phyloP scores from a whole-genome alignment of 768 basidiomycete species.

The Termitomyces sp. region DNA sequence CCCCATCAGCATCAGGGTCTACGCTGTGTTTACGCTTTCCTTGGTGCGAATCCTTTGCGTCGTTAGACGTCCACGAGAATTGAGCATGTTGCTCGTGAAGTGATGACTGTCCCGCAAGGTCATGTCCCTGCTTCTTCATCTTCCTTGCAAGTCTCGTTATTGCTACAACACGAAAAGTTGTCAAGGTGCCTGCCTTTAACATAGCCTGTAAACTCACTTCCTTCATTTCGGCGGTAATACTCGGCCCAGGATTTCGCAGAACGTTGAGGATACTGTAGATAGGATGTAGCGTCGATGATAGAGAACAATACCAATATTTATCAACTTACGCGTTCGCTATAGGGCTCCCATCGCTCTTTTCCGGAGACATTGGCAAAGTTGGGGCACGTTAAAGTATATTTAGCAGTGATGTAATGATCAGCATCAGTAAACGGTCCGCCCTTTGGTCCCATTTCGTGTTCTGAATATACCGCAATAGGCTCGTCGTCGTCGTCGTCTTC shows the following conservation, averaged over 20 bases:
- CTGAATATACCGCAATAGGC: conserved; percentile 26
- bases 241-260: conserved; percentile 56
- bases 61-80: conserved; percentile 22
- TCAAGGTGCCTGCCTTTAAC: background rate
- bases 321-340: conserved; percentile 40
- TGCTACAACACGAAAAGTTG: background rate
- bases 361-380: conserved; percentile 36
- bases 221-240: conserved; percentile 48
- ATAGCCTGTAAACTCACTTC: conserved; percentile 28
- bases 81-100: conserved; percentile 23
- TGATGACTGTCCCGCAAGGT: conserved; percentile 11
- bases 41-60: conserved; percentile 14
- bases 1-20: conserved; percentile 21
- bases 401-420: conserved; percentile 57
- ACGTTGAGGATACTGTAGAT: conserved; percentile 46
- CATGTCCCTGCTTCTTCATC: conserved; percentile 25
- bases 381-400: conserved; percentile 45
- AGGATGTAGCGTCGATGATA: background rate
- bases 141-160: conserved; percentile 29
- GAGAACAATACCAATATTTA: background rate
- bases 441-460: conserved; percentile 46
- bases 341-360: conserved; percentile 52
- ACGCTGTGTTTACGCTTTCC: conserved; percentile 30
- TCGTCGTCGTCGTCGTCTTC: conserved; percentile 28
- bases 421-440: conserved; percentile 50